phyloP scores from a whole-genome alignment of 768 basidiomycete species.

The Lactarius psammicola region DNA sequence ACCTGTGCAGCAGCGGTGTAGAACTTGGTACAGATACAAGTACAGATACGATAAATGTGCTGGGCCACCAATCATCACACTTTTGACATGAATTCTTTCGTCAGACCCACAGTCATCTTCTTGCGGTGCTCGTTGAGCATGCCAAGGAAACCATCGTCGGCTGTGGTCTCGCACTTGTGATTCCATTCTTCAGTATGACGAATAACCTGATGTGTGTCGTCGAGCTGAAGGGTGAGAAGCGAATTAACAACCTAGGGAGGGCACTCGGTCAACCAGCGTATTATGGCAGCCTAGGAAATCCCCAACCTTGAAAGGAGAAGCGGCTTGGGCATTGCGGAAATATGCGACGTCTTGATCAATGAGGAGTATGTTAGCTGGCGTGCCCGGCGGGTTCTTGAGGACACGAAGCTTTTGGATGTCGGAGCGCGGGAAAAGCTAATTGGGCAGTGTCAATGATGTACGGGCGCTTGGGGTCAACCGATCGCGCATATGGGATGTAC shows the following conservation, averaged over 20 bases:
- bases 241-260: constrained; percentile 41
- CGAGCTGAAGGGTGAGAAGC: constrained; percentile 42
- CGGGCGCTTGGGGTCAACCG: background rate
- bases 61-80: constrained; percentile 22
- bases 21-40: background rate
- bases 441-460: background rate
- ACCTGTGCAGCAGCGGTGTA: background rate
- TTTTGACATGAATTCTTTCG: constrained; percentile 38
- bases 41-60: constrained; percentile 17
- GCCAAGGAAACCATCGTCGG: constrained; percentile 45
- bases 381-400: constrained; percentile 41
- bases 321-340: constrained; percentile 39
- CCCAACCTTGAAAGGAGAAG: constrained; percentile 43
- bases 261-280: background rate
- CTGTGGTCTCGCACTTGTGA: constrained; percentile 38
- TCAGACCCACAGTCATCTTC: constrained; percentile 41
- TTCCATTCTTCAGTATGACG: constrained; percentile 48
- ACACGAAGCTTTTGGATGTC: constrained; percentile 45
- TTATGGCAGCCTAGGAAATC: background rate
- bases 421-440: constrained; percentile 45
- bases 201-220: constrained; percentile 40
- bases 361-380: constrained; percentile 41
- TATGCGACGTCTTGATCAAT: constrained; percentile 51
- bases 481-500: constrained; percentile 28
- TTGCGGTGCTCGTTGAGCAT: constrained; percentile 47